Evolutionary conservation across 208 protist genomes (phyloP).

Genomic region (Crithidia thermophila): DNA sequence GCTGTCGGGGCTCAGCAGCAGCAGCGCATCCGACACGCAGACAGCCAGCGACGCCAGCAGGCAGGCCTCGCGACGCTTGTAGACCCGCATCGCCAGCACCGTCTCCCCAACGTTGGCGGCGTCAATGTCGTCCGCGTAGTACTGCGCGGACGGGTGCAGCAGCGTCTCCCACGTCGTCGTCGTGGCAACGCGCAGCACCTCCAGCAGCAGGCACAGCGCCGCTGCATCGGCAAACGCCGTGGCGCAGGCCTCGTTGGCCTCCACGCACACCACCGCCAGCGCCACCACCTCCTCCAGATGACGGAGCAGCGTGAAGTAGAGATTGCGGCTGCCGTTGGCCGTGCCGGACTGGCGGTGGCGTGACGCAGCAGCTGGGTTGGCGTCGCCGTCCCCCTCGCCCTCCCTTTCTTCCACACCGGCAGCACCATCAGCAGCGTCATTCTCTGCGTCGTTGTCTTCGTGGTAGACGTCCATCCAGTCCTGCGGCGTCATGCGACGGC

Average conservation of each 20-base stretch:
- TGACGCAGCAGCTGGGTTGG: neutral
- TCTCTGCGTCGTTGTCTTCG: slow-evolving; percentile 1
- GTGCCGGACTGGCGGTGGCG: neutral
- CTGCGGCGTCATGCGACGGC: slow-evolving; percentile 19
- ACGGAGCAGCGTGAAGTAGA: slow-evolving; percentile 42
- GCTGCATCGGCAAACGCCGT: slow-evolving; percentile 34
- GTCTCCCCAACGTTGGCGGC: neutral
- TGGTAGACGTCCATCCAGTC: slow-evolving; percentile 28
- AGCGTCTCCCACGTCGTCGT: slow-evolving; percentile 44
- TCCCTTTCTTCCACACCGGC: neutral
- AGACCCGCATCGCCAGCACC: slow-evolving; percentile 38
- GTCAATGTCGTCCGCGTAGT: slow-evolving; percentile 3
- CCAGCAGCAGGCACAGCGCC: slow-evolving; percentile 35
- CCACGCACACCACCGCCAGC: slow-evolving; percentile 47
- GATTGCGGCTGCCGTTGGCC: slow-evolving; percentile 12
- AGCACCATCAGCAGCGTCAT: neutral
- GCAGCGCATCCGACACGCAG: slow-evolving; percentile 46
- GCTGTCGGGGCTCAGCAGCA: slow-evolving; percentile 61
- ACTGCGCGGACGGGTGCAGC: slow-evolving; percentile 34
- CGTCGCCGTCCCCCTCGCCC: neutral
- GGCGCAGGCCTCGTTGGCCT: slow-evolving; percentile 54
- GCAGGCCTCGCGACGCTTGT: slow-evolving; percentile 51
- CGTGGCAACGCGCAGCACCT: slow-evolving; percentile 35
- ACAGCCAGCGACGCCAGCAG: slow-evolving; percentile 47
- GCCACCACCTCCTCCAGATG: slow-evolving; percentile 64